Evolutionary conservation across 140 eudicot species (phyloP).

Genomic region (Bidens hawaiensis): DNA sequence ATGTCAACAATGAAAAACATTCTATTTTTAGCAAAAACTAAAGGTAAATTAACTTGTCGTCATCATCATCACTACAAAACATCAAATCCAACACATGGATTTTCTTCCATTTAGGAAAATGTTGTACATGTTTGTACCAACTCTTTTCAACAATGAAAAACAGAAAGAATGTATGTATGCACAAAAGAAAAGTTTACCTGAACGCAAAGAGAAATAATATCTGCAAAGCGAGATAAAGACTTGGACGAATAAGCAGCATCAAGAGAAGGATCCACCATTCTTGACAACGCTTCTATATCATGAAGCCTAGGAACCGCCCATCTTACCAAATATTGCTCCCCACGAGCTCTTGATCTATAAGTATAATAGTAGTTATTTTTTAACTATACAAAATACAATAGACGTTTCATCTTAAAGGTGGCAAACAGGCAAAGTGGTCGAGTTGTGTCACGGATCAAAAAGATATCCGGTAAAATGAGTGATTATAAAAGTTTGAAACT

Average conservation of each 20-base stretch:
- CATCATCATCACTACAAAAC: not conserved
- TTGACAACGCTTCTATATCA: constrained; percentile 81
- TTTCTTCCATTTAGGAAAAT: too few relatives aligned
- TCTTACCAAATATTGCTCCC: constrained; percentile 79
- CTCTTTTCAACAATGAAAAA: not conserved
- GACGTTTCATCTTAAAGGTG: not conserved
- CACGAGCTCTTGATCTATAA: constrained; percentile 66
- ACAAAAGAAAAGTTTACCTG: constrained; percentile 47
- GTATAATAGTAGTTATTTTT: not conserved
- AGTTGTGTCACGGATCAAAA: not conserved
- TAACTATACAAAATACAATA: not conserved
- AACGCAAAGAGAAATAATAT: constrained; percentile 81
- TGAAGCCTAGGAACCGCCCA: constrained; percentile 86
- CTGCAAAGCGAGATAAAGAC: constrained; percentile 90
- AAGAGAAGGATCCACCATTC: constrained; percentile 89
- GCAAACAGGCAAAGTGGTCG: not conserved
- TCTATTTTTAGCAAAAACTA: not conserved
- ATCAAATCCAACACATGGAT: too few relatives aligned
- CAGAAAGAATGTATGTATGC: not conserved
- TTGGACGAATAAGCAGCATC: constrained; percentile 63
- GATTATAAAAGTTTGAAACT: not conserved
- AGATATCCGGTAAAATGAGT: not conserved
- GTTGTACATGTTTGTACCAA: not conserved
- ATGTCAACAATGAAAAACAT: not conserved
- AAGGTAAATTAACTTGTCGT: not conserved